Conservation (phyloP, 352 stramenopile species). For the Phytopythium vexans region DNA sequence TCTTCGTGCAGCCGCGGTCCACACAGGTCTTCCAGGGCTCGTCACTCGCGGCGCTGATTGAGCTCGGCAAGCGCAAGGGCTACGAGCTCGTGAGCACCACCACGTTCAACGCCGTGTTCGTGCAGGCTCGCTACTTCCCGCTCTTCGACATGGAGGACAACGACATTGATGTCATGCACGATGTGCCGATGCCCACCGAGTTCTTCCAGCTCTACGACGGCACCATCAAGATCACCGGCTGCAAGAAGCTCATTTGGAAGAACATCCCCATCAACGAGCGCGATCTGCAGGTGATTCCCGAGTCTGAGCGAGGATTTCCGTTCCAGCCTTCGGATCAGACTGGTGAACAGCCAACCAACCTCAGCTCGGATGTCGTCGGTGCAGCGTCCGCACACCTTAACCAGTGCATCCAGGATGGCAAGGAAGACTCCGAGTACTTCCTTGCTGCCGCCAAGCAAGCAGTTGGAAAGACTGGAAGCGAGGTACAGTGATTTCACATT, state of each 20-base stretch:
- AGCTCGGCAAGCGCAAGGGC: conserved; percentile 40
- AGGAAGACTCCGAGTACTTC: conserved; percentile 7
- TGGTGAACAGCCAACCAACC: too few relatives aligned
- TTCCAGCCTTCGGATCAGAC: conserved; percentile 16
- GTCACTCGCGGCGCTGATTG: conserved; percentile 61
- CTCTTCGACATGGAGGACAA: conserved; percentile 42
- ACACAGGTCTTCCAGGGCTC: conserved; percentile 57
- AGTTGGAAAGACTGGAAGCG: conserved; percentile 9
- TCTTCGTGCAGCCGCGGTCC: conserved; percentile 61
- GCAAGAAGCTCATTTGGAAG: conserved; percentile 73
- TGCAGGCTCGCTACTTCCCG: conserved; percentile 25
- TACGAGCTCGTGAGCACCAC: conserved; percentile 74
- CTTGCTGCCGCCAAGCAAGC: neutral
- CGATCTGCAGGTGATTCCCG: conserved; percentile 22
- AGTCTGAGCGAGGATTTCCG: conserved; percentile 18
- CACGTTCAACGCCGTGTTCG: conserved; percentile 78
- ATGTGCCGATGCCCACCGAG: conserved; percentile 63
- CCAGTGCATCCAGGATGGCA: neutral
- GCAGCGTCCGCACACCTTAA: conserved; percentile 3
- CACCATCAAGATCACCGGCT: conserved; percentile 64
- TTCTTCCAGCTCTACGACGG: conserved; percentile 87
- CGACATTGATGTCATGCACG: conserved; percentile 61
- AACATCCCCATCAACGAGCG: conserved; percentile 21
- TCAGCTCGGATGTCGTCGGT: conserved; percentile 5
- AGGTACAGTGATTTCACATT: conserved; percentile 5